These are phyloP conservation scores for Arthroderma sp. DNA, from an alignment of 2,329 filamentous ascomycete genomes.

Conservation along the genomic window DNA sequence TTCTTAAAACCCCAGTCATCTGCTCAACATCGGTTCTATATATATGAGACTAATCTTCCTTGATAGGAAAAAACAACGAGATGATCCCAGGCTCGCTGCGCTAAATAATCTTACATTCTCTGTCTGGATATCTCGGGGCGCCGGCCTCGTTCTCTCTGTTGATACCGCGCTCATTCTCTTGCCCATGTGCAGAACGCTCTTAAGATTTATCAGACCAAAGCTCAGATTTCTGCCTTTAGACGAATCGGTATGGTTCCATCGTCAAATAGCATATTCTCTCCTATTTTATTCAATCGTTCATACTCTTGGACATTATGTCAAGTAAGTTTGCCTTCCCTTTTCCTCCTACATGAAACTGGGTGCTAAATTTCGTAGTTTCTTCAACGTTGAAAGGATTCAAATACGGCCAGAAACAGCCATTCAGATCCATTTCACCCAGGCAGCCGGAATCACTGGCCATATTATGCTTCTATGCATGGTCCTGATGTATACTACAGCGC, in stretches of 20 bases:
- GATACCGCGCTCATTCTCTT: slow-evolving; percentile 80
- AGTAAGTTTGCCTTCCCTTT: slow-evolving; percentile 42
- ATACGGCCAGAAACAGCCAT: slow-evolving; percentile 68
- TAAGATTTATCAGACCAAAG: slow-evolving; percentile 76
- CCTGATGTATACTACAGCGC: slow-evolving; percentile 92
- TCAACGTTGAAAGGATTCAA: slow-evolving; percentile 78
- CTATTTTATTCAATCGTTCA: slow-evolving; percentile 71
- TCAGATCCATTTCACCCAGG: slow-evolving; percentile 80
- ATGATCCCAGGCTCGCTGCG: slow-evolving; percentile 53
- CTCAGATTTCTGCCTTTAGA: slow-evolving; percentile 82
- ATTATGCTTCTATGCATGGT: slow-evolving; percentile 99
- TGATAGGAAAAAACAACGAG: slow-evolving; percentile 64
- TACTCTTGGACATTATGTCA: slow-evolving; percentile 77
- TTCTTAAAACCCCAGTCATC: not conserved
- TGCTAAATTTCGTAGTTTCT: slow-evolving; percentile 52
- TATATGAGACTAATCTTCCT: slow-evolving; percentile 1
- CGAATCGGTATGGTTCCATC: slow-evolving; percentile 92
- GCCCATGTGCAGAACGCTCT: slow-evolving; percentile 84
- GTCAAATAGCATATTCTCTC: slow-evolving; percentile 82
- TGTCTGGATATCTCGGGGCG: slow-evolving; percentile 92
- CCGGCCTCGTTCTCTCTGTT: slow-evolving; percentile 70
- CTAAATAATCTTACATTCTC: slow-evolving; percentile 76
- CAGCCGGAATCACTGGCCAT: slow-evolving; percentile 88
- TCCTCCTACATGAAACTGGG: not conserved
- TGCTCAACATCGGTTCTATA: not conserved